These are phyloP conservation scores for Avena eriantha DNA, from an alignment of 176 grass and related monocot genomes.

Conservation along the genomic window DNA sequence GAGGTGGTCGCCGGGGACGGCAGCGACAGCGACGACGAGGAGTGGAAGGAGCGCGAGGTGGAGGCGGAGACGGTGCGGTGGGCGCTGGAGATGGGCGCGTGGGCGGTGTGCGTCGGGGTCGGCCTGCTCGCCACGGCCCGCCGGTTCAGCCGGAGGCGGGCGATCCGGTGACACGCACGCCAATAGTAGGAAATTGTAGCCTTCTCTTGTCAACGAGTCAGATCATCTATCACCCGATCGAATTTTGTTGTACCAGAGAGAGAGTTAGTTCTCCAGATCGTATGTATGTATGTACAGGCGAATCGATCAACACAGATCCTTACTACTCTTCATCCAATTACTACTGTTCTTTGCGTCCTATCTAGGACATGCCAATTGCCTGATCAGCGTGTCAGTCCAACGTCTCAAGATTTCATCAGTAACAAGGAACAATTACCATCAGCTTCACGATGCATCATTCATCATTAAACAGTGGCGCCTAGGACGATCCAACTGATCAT, in stretches of 20 bases:
- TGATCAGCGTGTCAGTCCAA: background rate
- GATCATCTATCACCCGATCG: background rate
- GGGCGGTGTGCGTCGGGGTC: conserved; percentile 63
- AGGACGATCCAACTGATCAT: background rate
- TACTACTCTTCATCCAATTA: background rate
- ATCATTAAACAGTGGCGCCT: too few relatives aligned
- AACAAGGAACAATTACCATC: background rate
- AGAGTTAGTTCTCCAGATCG: background rate
- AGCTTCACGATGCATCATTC: too few relatives aligned
- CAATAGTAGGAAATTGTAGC: background rate
- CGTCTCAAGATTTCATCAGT: background rate
- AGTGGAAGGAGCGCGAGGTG: background rate
- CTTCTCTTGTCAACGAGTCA: background rate
- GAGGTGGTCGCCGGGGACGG: conserved; percentile 34
- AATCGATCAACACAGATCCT: background rate
- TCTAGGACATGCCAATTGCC: background rate
- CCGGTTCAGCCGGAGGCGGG: conserved; percentile 23
- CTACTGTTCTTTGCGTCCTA: background rate
- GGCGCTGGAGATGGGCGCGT: conserved; percentile 70
- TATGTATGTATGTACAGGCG: background rate
- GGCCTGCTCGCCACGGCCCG: conserved; percentile 55
- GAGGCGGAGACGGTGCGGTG: conserved; percentile 52
- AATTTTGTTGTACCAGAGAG: background rate
- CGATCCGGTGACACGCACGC: conserved; percentile 31
- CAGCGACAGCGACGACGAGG: background rate